Evolutionary conservation across 495 filamentous ascomycete species (phyloP).

Genomic region (Xylaria curta): DNA sequence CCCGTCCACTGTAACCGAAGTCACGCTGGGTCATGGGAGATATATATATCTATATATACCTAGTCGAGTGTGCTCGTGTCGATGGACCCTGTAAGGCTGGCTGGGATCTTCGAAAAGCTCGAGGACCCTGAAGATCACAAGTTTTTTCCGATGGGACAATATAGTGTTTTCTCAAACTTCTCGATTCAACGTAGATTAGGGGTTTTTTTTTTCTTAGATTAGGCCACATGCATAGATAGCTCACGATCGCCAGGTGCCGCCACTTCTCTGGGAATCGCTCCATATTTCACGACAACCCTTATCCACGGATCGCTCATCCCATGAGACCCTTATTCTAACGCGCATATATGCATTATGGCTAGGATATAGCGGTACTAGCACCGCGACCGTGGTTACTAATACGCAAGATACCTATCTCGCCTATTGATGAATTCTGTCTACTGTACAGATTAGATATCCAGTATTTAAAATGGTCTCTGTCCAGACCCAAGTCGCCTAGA

Average conservation of each 20-base stretch:
- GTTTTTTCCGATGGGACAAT: not conserved
- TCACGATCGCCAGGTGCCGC: not conserved
- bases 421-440: not conserved
- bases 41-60: not conserved
- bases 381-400: not conserved
- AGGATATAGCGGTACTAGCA: not conserved
- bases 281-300: not conserved
- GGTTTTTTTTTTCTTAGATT: not conserved
- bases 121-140: slow-evolving; percentile 4
- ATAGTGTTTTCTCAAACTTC: not conserved
- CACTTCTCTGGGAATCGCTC: not conserved
- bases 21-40: not conserved
- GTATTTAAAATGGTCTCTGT: not conserved
- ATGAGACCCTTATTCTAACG: not conserved
- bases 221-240: not conserved
- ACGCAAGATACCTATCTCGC: not conserved
- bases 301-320: not conserved
- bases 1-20: not conserved
- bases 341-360: not conserved
- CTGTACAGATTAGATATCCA: not conserved
- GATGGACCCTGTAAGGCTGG: not conserved
- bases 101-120: not conserved
- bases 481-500: no score
- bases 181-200: not conserved
- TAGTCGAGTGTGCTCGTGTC: not conserved